Evolutionary conservation across 1,284 basidiomycete genomes (phyloP).

Genomic region (Coniferiporia sulphurascens): DNA sequence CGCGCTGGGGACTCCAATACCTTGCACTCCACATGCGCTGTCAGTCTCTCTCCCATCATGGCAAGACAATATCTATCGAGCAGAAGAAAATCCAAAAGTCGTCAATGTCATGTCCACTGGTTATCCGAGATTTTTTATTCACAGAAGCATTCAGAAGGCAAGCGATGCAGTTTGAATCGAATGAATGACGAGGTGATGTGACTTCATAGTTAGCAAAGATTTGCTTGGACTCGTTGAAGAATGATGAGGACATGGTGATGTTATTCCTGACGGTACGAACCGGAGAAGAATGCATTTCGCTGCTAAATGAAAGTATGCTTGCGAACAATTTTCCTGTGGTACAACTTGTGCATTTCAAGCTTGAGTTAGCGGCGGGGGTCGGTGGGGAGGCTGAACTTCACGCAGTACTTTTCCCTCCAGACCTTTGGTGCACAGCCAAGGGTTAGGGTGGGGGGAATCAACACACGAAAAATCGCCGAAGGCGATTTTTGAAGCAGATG

Average conservation of each 20-base stretch:
- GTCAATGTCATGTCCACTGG: constrained; percentile 83
- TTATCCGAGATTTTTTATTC: constrained; percentile 96
- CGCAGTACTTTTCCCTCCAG: constrained; percentile 74
- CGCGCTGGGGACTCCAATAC: constrained; percentile 17
- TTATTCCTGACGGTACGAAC: too few relatives aligned
- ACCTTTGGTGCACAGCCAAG: constrained; percentile 58
- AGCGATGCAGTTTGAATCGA: constrained; percentile 24
- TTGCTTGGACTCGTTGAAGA: constrained; percentile 51
- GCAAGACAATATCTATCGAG: constrained; percentile 91
- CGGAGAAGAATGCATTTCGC: too few relatives aligned
- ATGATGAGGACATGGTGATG: constrained; percentile 23
- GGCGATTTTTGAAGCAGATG: too few relatives aligned
- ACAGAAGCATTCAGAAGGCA: constrained; percentile 84
- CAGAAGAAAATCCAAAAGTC: constrained; percentile 86
- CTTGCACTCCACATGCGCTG: constrained; percentile 83
- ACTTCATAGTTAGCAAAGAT: constrained; percentile 62
- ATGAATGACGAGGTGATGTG: not conserved
- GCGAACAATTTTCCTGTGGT: too few relatives aligned
- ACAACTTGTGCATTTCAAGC: constrained; percentile 27
- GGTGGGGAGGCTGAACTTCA: constrained; percentile 54
- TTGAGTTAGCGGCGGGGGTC: constrained; percentile 42
- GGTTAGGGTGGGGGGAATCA: too few relatives aligned
- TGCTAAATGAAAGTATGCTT: too few relatives aligned
- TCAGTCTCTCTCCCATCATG: constrained; percentile 95
- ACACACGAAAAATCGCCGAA: too few relatives aligned